Evolutionary conservation across 768 basidiomycete genomes (phyloP).

Genomic region (Cubamyces sp.): DNA sequence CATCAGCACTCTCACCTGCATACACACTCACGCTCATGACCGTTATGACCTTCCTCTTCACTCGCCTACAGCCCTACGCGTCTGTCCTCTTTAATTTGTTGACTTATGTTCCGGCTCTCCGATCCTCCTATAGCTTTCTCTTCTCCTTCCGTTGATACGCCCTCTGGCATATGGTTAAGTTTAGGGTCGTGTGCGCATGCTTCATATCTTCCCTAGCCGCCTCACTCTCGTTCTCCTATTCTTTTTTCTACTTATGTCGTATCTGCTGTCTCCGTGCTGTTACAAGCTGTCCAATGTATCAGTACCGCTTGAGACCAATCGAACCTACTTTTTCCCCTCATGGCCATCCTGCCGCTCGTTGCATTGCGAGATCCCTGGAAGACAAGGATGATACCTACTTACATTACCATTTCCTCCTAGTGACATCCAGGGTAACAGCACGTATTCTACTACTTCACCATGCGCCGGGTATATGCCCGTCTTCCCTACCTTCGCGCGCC

Average conservation of each 20-base stretch:
- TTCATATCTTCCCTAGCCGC: not conserved
- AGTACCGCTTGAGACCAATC: conserved; percentile 21
- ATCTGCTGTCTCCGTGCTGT: conserved; percentile 27
- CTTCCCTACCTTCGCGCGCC: not conserved
- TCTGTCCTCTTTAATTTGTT: conserved; percentile 20
- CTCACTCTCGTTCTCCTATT: conserved; percentile 1
- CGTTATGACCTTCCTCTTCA: conserved; percentile 11
- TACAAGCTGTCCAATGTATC: conserved; percentile 27
- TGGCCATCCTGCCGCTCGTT: not conserved
- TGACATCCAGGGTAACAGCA: not conserved
- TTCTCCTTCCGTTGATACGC: not conserved
- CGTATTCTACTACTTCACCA: conserved; percentile 2
- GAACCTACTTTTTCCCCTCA: not conserved
- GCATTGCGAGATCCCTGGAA: not conserved
- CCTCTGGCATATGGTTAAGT: not conserved
- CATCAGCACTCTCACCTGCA: not conserved
- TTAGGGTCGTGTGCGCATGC: conserved; percentile 7
- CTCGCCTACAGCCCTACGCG: not conserved
- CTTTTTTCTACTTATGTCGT: conserved; percentile 28
- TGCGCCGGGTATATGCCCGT: conserved; percentile 1
- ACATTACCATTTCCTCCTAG: not conserved
- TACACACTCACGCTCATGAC: conserved; percentile 18
- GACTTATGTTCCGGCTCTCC: conserved; percentile 15
- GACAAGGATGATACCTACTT: not conserved
- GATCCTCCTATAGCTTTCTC: not conserved